Evolutionary conservation across 2,329 filamentous ascomycete species (phyloP).

Genomic region (Stemphylium lycopersici): DNA sequence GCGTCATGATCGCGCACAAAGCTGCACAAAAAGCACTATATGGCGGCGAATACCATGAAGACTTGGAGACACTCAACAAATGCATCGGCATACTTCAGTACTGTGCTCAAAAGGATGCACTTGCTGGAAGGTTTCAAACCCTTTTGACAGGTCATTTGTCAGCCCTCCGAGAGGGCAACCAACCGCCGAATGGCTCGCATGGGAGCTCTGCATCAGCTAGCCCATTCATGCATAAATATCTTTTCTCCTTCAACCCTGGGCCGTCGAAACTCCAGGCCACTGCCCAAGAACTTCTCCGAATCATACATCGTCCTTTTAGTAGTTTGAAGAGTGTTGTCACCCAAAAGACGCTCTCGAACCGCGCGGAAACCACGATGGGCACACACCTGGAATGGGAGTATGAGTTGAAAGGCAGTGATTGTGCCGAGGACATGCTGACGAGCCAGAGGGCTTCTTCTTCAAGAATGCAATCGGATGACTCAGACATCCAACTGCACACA

Average conservation of each 20-base stretch:
- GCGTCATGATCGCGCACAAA: slow-evolving; percentile 23
- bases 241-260: slow-evolving; percentile 16
- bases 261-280: slow-evolving; percentile 15
- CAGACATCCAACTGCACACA: not conserved
- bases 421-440: not conserved
- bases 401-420: slow-evolving; percentile 2
- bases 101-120: slow-evolving; percentile 13
- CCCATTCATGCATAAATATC: slow-evolving; percentile 5
- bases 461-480: not conserved
- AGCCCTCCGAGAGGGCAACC: slow-evolving; percentile 1
- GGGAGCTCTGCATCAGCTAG: not conserved
- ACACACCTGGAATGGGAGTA: slow-evolving; percentile 16
- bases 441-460: too few species aligned
- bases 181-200: too few species aligned
- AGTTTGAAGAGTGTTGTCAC: slow-evolving; percentile 1
- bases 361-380: slow-evolving; percentile 6
- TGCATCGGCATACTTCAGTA: slow-evolving; percentile 11
- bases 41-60: not conserved
- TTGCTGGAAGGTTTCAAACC: slow-evolving; percentile 7
- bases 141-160: slow-evolving; percentile 11
- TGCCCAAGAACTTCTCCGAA: slow-evolving; percentile 16
- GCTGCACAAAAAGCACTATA: slow-evolving; percentile 20
- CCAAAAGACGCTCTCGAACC: slow-evolving; percentile 8
- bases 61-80: slow-evolving; percentile 13
- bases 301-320: slow-evolving; percentile 21